phyloP scores from a whole-genome alignment of 2,329 filamentous ascomycete species.

The Trichophyton simii region DNA sequence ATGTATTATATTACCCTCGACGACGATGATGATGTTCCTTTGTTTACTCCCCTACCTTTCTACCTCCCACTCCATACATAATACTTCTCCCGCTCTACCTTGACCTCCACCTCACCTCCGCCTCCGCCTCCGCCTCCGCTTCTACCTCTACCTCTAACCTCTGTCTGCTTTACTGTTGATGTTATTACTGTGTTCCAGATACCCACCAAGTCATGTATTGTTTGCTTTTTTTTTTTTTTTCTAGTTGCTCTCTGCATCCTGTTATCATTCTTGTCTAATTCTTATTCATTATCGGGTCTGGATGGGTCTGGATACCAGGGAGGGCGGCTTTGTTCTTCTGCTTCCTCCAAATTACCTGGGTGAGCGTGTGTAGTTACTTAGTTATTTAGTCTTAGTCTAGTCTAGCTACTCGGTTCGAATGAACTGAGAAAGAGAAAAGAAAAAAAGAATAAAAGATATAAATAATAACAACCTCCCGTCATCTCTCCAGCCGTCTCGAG shows the following conservation, averaged over 20 bases:
- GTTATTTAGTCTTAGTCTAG: background rate
- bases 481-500: background rate
- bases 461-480: background rate
- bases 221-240: background rate
- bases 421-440: background rate
- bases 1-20: conserved; percentile 3
- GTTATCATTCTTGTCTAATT: background rate
- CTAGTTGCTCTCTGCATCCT: background rate
- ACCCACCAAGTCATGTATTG: conserved; percentile 2
- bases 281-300: background rate
- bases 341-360: background rate
- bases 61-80: background rate
- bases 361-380: background rate
- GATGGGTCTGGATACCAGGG: conserved; percentile 1
- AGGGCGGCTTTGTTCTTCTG: background rate
- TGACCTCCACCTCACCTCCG: too few relatives aligned
- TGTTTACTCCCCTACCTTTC: background rate
- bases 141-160: background rate
- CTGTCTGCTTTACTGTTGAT: background rate
- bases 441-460: background rate
- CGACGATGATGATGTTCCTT: conserved; percentile 3
- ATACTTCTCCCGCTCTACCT: background rate
- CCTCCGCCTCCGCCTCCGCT: too few relatives aligned
- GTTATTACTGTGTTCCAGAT: conserved; percentile 1
- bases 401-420: too few relatives aligned